phyloP scores from a whole-genome alignment of 108 stramenopile species.

The Fistulifera pelliculosa region DNA sequence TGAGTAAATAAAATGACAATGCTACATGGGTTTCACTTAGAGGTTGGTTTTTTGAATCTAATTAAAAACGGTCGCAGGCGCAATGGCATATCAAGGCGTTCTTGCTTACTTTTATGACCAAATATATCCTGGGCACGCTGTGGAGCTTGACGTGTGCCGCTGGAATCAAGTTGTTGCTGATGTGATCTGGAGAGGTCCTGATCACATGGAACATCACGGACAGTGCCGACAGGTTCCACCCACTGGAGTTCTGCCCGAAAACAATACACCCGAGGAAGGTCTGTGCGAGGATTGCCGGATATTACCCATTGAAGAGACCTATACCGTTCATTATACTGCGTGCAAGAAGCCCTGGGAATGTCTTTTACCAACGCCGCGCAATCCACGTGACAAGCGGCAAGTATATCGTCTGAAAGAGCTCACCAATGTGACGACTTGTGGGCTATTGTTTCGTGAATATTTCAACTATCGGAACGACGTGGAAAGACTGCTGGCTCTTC shows the following conservation, averaged over 20 bases:
- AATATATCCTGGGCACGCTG: slow-evolving; percentile 35
- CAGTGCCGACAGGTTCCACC: slow-evolving; percentile 60
- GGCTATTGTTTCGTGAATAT: slow-evolving; percentile 41
- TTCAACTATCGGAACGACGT: slow-evolving; percentile 47
- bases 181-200: slow-evolving; percentile 50
- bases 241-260: slow-evolving; percentile 13
- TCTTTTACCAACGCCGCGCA: slow-evolving; percentile 35
- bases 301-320: slow-evolving; percentile 38
- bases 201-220: slow-evolving; percentile 33
- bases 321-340: slow-evolving; percentile 60
- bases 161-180: slow-evolving; percentile 41
- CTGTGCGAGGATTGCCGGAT: slow-evolving; percentile 56
- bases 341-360: slow-evolving; percentile 80
- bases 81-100: slow-evolving; percentile 69
- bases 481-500: slow-evolving; percentile 30
- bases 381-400: slow-evolving; percentile 38
- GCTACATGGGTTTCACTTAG: no score
- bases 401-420: slow-evolving; percentile 47
- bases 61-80: slow-evolving; percentile 58
- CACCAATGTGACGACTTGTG: slow-evolving; percentile 54
- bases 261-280: slow-evolving; percentile 41
- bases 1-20: no score
- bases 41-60: slow-evolving; percentile 11
- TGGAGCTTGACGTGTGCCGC: slow-evolving; percentile 37
- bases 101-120: slow-evolving; percentile 64